Base-by-base conservation (phyloP, 1,284 basidiomycete genomes). In the Porogramme epimiltina region DNA sequence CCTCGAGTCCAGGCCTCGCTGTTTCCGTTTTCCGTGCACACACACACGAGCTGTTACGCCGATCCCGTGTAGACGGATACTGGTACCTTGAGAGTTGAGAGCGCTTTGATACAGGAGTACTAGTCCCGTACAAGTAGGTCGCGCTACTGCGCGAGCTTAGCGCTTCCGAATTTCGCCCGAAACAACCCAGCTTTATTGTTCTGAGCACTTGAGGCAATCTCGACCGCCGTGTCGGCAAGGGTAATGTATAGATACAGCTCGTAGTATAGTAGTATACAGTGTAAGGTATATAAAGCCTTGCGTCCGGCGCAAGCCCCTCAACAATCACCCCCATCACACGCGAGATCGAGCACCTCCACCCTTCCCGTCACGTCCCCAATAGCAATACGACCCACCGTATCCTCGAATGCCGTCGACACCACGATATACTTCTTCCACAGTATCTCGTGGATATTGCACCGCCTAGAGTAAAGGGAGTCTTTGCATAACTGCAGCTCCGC, bases 301-400 rank as follows among this genome's bases (percentile, higher is more conserved):
- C 44, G 20, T 16, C 20, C 19, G 16, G 43, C 42, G 40, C 28
- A 18, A 23, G 24, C 41, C 34, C 24, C 42, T 36, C 45, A 23
- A 39, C 22, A 25, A 45, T 33, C 25, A n/a, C 33, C 44, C 20
- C 15, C 22, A 33, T 15, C 42, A 62, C 64, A 71, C 41, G 62
- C 71, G 49, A 66, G 70, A 53, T 72, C 70, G 54, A 72, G 54
- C n/a, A 73, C 63, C 45, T 70, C 63, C 20, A 73, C 63, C 49
- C 45, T 65, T 13, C 72, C 72, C 38, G 62, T 62, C 34, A 65
- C 62, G n/a, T 70, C 64, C 25, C 69, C 71, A 44, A 73, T 55
- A 16, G 65, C 72, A 33, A 73, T 63, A 36, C 72, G 59, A 8
- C 72, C 72, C 2, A 72, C 66, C 4, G 65, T 66, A 47, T 73